Percentiles rank a stretch among this genome's conserved stretches.
phyloP scores from a whole-genome alignment of 805 yeast genomes.

The Candida peoriensis region DNA sequence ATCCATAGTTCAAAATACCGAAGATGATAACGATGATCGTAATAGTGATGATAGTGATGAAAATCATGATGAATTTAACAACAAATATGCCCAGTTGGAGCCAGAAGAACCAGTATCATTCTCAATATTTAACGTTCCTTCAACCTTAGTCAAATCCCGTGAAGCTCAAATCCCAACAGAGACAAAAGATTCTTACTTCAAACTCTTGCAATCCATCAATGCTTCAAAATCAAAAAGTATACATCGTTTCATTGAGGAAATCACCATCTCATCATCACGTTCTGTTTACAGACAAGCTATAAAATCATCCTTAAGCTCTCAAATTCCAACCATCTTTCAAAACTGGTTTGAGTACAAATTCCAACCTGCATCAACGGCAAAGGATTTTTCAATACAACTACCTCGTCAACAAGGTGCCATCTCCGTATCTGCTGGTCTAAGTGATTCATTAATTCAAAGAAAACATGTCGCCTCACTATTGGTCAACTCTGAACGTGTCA shows the following conservation, averaged over 20 bases:
- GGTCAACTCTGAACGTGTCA: constrained; percentile 40
- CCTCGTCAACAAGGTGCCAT: constrained; percentile 45
- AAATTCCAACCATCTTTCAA: constrained; percentile 21
- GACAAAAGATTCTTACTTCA: background rate
- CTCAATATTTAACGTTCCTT: background rate
- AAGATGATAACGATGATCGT: background rate
- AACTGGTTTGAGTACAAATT: constrained; percentile 33
- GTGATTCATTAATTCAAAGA: constrained; percentile 34
- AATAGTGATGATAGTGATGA: background rate
- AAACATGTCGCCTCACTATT: constrained; percentile 34
- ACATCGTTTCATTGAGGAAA: constrained; percentile 20
- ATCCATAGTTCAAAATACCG: background rate
- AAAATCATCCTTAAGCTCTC: constrained; percentile 13
- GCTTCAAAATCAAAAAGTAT: background rate
- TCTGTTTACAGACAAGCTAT: constrained; percentile 24
- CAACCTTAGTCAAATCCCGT: background rate
- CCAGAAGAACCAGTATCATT: background rate
- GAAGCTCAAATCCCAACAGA: too few species aligned
- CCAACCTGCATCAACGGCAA: constrained; percentile 27
- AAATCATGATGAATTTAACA: background rate
- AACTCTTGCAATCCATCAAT: constrained; percentile 2
- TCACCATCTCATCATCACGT: constrained; percentile 27
- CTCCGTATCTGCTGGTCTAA: constrained; percentile 38
- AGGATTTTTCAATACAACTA: constrained; percentile 39
- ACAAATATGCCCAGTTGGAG: background rate